Percentiles rank a stretch among this genome's conserved stretches.
Conservation (phyloP, 768 basidiomycete species). For the Xerocomus potaroensis region DNA sequence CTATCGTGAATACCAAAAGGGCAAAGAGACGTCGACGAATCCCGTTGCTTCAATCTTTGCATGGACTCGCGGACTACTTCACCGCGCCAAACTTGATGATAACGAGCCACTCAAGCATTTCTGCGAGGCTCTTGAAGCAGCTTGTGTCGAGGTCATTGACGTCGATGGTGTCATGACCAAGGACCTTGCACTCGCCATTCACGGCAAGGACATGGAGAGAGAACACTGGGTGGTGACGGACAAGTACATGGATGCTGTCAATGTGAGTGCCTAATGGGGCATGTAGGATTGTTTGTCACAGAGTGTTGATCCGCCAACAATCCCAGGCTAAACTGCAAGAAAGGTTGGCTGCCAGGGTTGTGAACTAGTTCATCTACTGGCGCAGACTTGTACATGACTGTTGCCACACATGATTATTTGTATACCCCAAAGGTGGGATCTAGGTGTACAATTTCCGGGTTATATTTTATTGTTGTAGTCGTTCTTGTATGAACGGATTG, state of each 20-base stretch:
- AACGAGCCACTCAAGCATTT: slow-evolving; percentile 74
- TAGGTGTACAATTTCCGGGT: slow-evolving; percentile 13
- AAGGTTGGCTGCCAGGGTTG: slow-evolving; percentile 33
- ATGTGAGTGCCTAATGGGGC: slow-evolving; percentile 46
- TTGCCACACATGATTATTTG: slow-evolving; percentile 12
- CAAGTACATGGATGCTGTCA: slow-evolving; percentile 90
- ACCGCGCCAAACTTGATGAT: slow-evolving; percentile 87
- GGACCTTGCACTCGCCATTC: slow-evolving; percentile 91
- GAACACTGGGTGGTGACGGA: slow-evolving; percentile 97
- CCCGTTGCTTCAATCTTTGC: slow-evolving; percentile 98
- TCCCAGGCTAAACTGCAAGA: slow-evolving; percentile 42
- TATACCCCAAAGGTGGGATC: slow-evolving; percentile 13
- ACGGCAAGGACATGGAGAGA: slow-evolving; percentile 86
- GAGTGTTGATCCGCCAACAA: slow-evolving; percentile 13
- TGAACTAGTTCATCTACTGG: slow-evolving; percentile 6
- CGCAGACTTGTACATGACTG: slow-evolving; percentile 3
- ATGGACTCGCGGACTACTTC: slow-evolving; percentile 93
- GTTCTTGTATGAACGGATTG: not conserved
- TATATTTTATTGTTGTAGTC: slow-evolving; percentile 13
- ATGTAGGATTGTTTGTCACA: not conserved
- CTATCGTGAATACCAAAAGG: slow-evolving; percentile 97
- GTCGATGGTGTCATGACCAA: slow-evolving; percentile 93
- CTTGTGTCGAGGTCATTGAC: slow-evolving; percentile 91
- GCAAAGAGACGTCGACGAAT: slow-evolving; percentile 96
- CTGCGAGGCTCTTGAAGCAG: slow-evolving; percentile 73